Evolutionary conservation across 352 stramenopile species (phyloP), one percentile per base, ranked within the genome.

Genomic region (Phytophthora multivora): DNA sequence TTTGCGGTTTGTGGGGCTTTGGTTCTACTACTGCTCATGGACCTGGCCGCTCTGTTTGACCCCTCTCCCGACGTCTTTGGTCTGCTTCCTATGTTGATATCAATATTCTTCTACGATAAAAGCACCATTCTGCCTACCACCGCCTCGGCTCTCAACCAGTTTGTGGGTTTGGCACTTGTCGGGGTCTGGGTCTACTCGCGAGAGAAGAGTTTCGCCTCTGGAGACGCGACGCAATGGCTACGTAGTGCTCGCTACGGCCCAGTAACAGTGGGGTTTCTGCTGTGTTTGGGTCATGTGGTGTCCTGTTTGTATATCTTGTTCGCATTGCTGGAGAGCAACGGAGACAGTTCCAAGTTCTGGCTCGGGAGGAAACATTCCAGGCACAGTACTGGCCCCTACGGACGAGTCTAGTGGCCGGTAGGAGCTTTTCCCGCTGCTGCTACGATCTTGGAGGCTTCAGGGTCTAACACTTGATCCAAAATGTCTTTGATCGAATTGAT

Each of bases 401-500:
- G 73, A 21, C 51, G 59, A 5, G 54, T 71, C 47, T 53, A 65
- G 40, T 75, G 55, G 0, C 35, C 40, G 13, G 21, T 13, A 16
- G 41, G 19, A 40, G 31, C 12, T 59, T 53, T 59, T 9, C 35
- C 25, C 12, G 63, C 62, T 30, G 31, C 19, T 21, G 43, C 43
- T 40, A 30, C 49, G 16, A 51, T 56, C 36, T 63, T 68, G 43
- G 50, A 31, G 16, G 42, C 63, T 63, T 86, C 75, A 18, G 78
- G 51, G 46, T 80, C 71, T 41, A 93, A 87, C 18, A 94, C 73
- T 64, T 89, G 74, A 59, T 94, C 81, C 30, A 92, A 63, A 47
- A 94, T 94, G 59, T 92, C 79, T 63, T 91, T 90, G 62, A 91
- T 89, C 18, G 80, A 90, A 66, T 91, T 94, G 71, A 94, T 73